phyloP scores from a whole-genome alignment of 2,329 filamentous ascomycete species.

The Ophiosphaerella korrae region DNA sequence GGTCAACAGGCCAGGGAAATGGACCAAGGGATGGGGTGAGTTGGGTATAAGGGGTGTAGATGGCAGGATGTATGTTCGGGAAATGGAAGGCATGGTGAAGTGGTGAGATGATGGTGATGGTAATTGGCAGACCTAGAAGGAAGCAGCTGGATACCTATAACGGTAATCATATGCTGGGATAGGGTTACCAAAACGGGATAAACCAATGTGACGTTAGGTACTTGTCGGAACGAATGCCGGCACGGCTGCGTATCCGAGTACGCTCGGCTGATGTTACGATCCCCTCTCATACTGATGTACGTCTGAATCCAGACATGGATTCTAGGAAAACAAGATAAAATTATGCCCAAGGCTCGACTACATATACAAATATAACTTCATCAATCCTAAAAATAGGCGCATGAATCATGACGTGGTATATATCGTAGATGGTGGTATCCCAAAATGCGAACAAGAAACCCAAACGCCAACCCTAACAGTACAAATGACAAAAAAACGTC shows the following conservation, averaged over 20 bases:
- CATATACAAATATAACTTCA: background rate
- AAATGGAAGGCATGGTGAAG: slow-evolving; percentile 13
- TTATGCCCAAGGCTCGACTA: too few relatives aligned
- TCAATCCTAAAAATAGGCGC: background rate
- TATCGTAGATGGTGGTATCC: background rate
- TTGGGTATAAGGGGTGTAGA: slow-evolving; percentile 48
- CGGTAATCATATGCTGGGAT: too few relatives aligned
- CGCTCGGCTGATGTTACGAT: too few relatives aligned
- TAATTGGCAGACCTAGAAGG: too few relatives aligned
- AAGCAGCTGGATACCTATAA: too few relatives aligned
- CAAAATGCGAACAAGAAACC: background rate
- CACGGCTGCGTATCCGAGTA: too few relatives aligned
- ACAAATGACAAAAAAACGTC: background rate
- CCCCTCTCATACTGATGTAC: too few relatives aligned
- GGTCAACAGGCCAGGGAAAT: slow-evolving; percentile 55
- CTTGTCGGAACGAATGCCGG: too few relatives aligned
- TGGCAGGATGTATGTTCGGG: slow-evolving; percentile 27
- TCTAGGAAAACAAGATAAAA: background rate
- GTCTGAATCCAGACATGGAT: background rate
- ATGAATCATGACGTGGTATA: background rate
- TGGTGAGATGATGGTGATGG: too few relatives aligned
- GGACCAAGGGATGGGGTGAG: slow-evolving; percentile 54
- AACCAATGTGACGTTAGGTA: background rate
- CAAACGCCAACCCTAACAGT: background rate
- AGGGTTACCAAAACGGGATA: too few relatives aligned